Conservation (phyloP, 768 basidiomycete genomes). For the Chalciporus piperatus region DNA sequence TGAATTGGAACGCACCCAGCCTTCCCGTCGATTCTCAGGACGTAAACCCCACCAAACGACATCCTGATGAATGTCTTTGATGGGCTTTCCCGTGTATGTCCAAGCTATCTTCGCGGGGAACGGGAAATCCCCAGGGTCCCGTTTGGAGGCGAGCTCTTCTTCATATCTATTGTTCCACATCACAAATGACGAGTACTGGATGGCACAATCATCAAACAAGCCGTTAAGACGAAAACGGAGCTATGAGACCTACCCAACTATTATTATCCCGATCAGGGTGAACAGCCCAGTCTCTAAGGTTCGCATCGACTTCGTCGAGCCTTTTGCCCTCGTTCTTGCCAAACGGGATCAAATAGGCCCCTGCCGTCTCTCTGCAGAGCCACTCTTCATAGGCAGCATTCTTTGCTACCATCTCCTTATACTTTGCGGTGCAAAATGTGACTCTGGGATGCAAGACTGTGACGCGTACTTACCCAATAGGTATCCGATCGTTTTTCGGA, state of each 20-base stretch:
- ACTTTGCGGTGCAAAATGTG: conserved; percentile 3
- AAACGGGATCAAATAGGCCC: conserved; percentile 1
- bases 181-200: not conserved
- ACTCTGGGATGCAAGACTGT: not conserved
- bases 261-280: not conserved
- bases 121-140: conserved; percentile 6
- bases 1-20: conserved; percentile 6
- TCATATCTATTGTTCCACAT: conserved; percentile 8
- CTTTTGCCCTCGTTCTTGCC: not conserved
- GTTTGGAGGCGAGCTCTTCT: conserved; percentile 8
- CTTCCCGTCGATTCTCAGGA: not conserved
- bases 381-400: not conserved
- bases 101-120: not conserved
- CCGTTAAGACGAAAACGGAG: not conserved
- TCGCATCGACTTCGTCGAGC: not conserved
- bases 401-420: conserved; percentile 1
- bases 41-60: conserved; percentile 14
- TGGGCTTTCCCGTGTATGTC: not conserved
- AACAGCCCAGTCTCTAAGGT: conserved; percentile 7
- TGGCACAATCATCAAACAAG: not conserved
- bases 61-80: conserved; percentile 17
- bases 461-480: conserved; percentile 13
- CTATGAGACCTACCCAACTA: conserved; percentile 9
- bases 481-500: not conserved
- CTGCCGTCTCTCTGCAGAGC: not conserved